phyloP scores from a whole-genome alignment of 2,329 filamentous ascomycete species.

The Cyanodermella asteris region DNA sequence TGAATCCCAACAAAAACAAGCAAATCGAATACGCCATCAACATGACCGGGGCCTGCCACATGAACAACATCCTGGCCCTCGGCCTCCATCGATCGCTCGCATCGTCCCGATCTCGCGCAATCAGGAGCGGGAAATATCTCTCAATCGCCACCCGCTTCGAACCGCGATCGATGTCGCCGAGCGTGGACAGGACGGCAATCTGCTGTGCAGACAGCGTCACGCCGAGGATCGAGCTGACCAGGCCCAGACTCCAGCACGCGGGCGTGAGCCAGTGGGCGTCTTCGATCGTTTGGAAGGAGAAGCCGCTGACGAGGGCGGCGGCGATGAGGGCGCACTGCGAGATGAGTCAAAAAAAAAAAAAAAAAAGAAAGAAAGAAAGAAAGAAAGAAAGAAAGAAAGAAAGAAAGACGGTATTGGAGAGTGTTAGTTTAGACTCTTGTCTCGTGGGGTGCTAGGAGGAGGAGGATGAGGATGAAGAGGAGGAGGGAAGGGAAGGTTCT shows the following conservation, averaged over 20 bases:
- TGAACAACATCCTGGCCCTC: slow-evolving; percentile 6
- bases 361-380: too few relatives aligned
- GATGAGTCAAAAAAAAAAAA: slow-evolving; percentile 28
- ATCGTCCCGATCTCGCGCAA: background rate
- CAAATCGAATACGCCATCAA: slow-evolving; percentile 6
- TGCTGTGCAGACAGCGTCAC: slow-evolving; percentile 6
- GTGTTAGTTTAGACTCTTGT: too few relatives aligned
- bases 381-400: too few relatives aligned
- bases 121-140: too few relatives aligned
- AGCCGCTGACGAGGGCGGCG: slow-evolving; percentile 5
- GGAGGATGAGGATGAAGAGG: too few relatives aligned
- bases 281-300: slow-evolving; percentile 5
- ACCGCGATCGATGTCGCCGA: too few relatives aligned
- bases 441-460: too few relatives aligned
- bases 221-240: slow-evolving; percentile 6
- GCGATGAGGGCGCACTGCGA: slow-evolving; percentile 11
- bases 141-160: too few relatives aligned
- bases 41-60: slow-evolving; percentile 6
- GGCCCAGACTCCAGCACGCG: slow-evolving; percentile 6
- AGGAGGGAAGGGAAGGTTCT: too few relatives aligned
- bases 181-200: slow-evolving; percentile 4
- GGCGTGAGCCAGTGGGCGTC: slow-evolving; percentile 6
- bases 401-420: too few relatives aligned
- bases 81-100: slow-evolving; percentile 4
- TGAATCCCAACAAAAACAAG: slow-evolving; percentile 2